Conservation (phyloP, 2,329 filamentous ascomycete genomes). For the Colletotrichum tofieldiae region DNA sequence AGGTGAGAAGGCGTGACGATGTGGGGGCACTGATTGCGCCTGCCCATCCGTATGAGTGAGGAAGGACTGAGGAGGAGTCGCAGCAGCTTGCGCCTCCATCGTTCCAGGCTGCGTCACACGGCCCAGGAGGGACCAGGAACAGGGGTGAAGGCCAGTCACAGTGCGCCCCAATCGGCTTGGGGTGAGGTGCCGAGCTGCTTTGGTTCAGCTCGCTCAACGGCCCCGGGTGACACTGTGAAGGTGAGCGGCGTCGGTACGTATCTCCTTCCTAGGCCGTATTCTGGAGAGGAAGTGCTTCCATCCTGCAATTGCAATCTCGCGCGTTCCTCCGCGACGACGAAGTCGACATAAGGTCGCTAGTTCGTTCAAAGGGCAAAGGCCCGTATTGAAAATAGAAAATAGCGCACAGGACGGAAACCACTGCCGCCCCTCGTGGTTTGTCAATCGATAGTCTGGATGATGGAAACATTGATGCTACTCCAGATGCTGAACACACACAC, state of each 20-base stretch:
- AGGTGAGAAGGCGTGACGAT: slow-evolving; percentile 4
- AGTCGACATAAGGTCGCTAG: background rate
- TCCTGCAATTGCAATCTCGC: background rate
- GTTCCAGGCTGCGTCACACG: slow-evolving; percentile 40
- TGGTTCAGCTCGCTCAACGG: background rate
- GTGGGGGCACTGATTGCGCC: background rate
- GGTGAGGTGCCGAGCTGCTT: background rate
- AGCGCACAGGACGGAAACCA: background rate
- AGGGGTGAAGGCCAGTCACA: slow-evolving; percentile 1
- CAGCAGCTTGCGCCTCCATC: slow-evolving; percentile 38
- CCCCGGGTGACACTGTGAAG: background rate
- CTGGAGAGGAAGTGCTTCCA: no score
- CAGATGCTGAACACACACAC: background rate
- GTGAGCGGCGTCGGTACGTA: background rate
- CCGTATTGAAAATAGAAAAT: background rate
- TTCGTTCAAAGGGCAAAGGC: background rate
- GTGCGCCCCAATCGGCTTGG: background rate
- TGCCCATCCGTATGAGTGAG: background rate
- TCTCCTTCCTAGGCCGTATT: background rate
- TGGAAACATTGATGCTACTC: slow-evolving; percentile 12
- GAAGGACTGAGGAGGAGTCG: background rate
- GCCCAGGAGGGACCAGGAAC: background rate
- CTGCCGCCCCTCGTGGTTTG: slow-evolving; percentile 12
- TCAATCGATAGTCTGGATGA: slow-evolving; percentile 25
- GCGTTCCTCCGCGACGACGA: background rate